These are phyloP conservation scores for Sarocladiaceae sp. DNA, from an alignment of 2,329 filamentous ascomycete genomes.

Conservation along the genomic window DNA sequence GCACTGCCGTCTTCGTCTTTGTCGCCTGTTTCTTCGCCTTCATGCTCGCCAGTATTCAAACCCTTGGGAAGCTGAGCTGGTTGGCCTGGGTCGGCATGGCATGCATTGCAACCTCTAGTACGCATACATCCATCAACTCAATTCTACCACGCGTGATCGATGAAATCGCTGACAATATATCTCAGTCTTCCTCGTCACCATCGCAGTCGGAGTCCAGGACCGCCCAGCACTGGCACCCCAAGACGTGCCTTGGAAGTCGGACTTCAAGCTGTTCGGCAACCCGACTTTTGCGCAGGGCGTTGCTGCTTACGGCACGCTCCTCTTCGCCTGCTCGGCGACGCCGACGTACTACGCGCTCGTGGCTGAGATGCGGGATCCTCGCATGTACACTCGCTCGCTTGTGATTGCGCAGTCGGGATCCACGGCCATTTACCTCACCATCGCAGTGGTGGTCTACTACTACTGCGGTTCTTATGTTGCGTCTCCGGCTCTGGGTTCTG, in stretches of 20 bases:
- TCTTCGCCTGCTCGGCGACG: slow-evolving; percentile 34
- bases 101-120: slow-evolving; percentile 23
- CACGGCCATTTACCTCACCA: slow-evolving; percentile 25
- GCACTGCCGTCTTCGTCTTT: slow-evolving; percentile 35
- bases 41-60: slow-evolving; percentile 27
- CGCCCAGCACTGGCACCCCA: slow-evolving; percentile 20
- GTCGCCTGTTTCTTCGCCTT: slow-evolving; percentile 26
- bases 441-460: slow-evolving; percentile 37
- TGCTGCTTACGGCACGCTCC: slow-evolving; percentile 24
- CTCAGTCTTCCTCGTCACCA: slow-evolving; percentile 23
- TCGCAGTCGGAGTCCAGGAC: slow-evolving; percentile 26
- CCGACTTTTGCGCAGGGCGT: slow-evolving; percentile 26
- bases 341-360: slow-evolving; percentile 28
- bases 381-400: slow-evolving; percentile 22
- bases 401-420: slow-evolving; percentile 22
- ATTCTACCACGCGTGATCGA: not conserved
- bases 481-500: slow-evolving; percentile 41
- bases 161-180: no score
- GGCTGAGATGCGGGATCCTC: slow-evolving; percentile 29
- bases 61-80: slow-evolving; percentile 27
- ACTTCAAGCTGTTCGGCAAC: slow-evolving; percentile 23
- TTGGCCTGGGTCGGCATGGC: slow-evolving; percentile 26
- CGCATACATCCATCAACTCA: not conserved
- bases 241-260: slow-evolving; percentile 18
- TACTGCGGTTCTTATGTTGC: slow-evolving; percentile 42